A percentile compares a stretch with the other conserved stretches of the same genome.
phyloP scores from a whole-genome alignment of 306 rosid species.

The Abrus pulchellus region DNA sequence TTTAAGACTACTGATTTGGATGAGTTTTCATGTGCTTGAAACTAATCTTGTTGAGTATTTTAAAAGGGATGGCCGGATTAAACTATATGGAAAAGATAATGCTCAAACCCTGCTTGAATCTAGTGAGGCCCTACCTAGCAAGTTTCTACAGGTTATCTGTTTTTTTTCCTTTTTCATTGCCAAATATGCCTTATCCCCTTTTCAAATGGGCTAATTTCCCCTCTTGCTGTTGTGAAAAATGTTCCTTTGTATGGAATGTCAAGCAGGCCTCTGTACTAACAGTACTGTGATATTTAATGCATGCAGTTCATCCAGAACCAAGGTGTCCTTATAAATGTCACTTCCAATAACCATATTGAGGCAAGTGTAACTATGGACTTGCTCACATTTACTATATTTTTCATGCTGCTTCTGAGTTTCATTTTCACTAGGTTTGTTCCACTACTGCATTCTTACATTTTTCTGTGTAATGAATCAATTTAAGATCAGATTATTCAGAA shows the following conservation, averaged over 20 bases:
- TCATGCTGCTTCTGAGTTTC: slow-evolving; percentile 9
- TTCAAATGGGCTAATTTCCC: slow-evolving; percentile 18
- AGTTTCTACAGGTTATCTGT: slow-evolving; percentile 73
- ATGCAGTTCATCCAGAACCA: slow-evolving; percentile 81
- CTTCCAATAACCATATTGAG: slow-evolving; percentile 78
- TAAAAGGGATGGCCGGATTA: slow-evolving; percentile 84
- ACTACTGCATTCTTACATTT: not conserved
- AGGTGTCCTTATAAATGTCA: slow-evolving; percentile 77
- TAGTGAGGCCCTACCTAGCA: slow-evolving; percentile 71
- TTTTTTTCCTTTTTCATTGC: slow-evolving; percentile 17
- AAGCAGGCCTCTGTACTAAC: slow-evolving; percentile 19
- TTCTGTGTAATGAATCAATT: not conserved
- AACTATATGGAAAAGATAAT: slow-evolving; percentile 82
- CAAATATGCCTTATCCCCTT: not conserved
- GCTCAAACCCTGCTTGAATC: slow-evolving; percentile 84
- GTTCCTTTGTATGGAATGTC: slow-evolving; percentile 8
- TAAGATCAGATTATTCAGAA: not conserved
- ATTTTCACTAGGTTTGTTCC: not conserved
- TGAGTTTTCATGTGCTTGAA: slow-evolving; percentile 26
- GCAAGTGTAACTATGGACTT: slow-evolving; percentile 56
- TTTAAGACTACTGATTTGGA: slow-evolving; percentile 15
- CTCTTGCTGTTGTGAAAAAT: slow-evolving; percentile 12
- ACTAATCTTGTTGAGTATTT: slow-evolving; percentile 35
- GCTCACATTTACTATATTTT: slow-evolving; percentile 7
- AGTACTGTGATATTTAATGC: slow-evolving; percentile 38